phyloP scores from a whole-genome alignment of 495 filamentous ascomycete genomes.

The Hypoxylon lienhwacheense region DNA sequence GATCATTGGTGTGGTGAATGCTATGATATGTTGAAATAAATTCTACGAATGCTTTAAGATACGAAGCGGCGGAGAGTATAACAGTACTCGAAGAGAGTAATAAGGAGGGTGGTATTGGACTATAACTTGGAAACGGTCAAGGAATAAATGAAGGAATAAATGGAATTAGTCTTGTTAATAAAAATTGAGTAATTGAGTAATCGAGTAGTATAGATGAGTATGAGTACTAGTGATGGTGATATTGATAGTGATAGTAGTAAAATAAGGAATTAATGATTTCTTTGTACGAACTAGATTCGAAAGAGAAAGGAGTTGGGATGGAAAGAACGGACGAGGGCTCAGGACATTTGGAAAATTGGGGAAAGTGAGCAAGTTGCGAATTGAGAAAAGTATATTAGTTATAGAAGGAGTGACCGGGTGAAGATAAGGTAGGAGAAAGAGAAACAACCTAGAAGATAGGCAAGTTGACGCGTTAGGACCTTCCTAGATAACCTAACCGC shows the following conservation, averaged over 20 bases:
- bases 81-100: slow-evolving; percentile 2
- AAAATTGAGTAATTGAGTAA: neutral
- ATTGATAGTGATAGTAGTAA: neutral
- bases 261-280: neutral
- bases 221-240: neutral
- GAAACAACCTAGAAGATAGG: neutral
- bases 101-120: slow-evolving; percentile 3
- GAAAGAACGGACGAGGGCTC: neutral
- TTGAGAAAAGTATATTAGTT: slow-evolving; percentile 13
- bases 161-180: neutral
- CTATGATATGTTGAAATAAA: slow-evolving; percentile 3
- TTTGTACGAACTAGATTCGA: neutral
- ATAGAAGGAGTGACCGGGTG: slow-evolving; percentile 10
- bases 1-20: slow-evolving; percentile 7
- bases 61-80: neutral
- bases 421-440: neutral
- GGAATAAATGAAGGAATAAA: neutral
- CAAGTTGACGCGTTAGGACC: neutral
- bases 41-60: slow-evolving; percentile 9
- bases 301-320: neutral
- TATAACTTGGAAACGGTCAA: neutral
- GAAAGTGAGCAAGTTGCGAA: neutral
- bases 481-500: neutral
- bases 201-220: too few species aligned
- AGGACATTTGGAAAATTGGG: neutral